phyloP scores from a whole-genome alignment of 2,329 filamentous ascomycete species.

The Coniella vitis region DNA sequence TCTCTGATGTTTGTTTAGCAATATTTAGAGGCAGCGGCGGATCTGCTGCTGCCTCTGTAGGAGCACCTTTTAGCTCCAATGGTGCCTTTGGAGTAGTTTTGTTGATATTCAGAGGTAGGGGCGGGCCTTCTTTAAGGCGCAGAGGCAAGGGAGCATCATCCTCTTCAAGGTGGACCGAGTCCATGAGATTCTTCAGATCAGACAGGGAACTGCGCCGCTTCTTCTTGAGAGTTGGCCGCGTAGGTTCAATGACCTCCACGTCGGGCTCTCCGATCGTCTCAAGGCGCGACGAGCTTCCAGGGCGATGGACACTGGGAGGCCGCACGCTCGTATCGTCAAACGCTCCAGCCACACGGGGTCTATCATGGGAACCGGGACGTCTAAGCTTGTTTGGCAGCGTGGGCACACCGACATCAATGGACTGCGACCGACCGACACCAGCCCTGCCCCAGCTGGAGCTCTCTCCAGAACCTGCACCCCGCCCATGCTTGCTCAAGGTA shows the following conservation, averaged over 20 bases:
- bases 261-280: constrained; percentile 55
- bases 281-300: constrained; percentile 48
- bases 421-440: constrained; percentile 63
- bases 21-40: constrained; percentile 43
- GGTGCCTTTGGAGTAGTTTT: background rate
- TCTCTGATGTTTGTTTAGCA: constrained; percentile 48
- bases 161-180: constrained; percentile 47
- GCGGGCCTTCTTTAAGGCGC: background rate
- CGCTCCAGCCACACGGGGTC: constrained; percentile 53
- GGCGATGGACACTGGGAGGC: constrained; percentile 33
- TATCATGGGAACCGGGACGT: constrained; percentile 51
- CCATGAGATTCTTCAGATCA: constrained; percentile 64
- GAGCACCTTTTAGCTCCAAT: constrained; percentile 18
- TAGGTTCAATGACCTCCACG: constrained; percentile 29
- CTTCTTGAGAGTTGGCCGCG: constrained; percentile 48
- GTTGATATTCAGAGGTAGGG: background rate
- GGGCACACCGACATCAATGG: constrained; percentile 61
- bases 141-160: constrained; percentile 15
- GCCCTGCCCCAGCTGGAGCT: constrained; percentile 59
- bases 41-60: constrained; percentile 3
- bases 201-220: constrained; percentile 90
- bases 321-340: constrained; percentile 45
- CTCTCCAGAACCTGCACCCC: constrained; percentile 53
- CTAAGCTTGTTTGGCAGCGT: constrained; percentile 42
- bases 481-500: constrained; percentile 76